Evolutionary conservation across 1,284 basidiomycete species (phyloP), one percentile per base, ranked within the genome.

Genomic region (Cryptococcus depauperatus): DNA sequence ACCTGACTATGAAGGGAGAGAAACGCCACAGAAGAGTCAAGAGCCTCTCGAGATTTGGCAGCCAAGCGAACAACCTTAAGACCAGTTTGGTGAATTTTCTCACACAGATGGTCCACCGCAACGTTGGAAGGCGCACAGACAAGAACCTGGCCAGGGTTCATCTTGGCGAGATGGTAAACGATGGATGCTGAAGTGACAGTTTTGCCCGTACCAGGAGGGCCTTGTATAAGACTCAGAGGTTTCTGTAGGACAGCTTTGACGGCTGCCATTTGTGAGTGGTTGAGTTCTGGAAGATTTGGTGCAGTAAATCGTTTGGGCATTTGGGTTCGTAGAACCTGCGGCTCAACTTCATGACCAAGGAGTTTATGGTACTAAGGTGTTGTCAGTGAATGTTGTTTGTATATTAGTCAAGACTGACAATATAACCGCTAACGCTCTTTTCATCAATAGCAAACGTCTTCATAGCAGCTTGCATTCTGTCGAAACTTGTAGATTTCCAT

Each of bases 331-430:
- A 98, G 76, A 16, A 83, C 81, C 68, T 93, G 88, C 1, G 92
- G 89, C 61, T 85, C 92, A 33, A 85, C 81, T 69, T 97, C 93
- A 62, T 97, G 95, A 2, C 95, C 93, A 40, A 98, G 82, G 26
- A 98, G 79, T 73, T 96, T 97, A 72, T 97, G 93, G 67, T 98
- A 98, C 88, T n/a, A n/a, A n/a, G n/a, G n/a, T n/a, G n/a, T n/a
- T n/a, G n/a, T n/a, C n/a, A n/a, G n/a, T n/a, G n/a, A n/a, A n/a
- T n/a, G n/a, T n/a, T n/a, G n/a, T n/a, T n/a, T n/a, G n/a, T n/a
- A n/a, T n/a, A n/a, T n/a, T n/a, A n/a, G 16, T 29, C 4, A 4
- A 5, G 9, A 74, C 84, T 71, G 69, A 91, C 88, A 49, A 98
- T 97, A 62, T 96, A 97, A 4, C 90, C 93, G 64, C 89, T 93